These are phyloP conservation scores for Cucumis melo DNA, from an alignment of 306 rosid genomes.

Conservation along the genomic window DNA sequence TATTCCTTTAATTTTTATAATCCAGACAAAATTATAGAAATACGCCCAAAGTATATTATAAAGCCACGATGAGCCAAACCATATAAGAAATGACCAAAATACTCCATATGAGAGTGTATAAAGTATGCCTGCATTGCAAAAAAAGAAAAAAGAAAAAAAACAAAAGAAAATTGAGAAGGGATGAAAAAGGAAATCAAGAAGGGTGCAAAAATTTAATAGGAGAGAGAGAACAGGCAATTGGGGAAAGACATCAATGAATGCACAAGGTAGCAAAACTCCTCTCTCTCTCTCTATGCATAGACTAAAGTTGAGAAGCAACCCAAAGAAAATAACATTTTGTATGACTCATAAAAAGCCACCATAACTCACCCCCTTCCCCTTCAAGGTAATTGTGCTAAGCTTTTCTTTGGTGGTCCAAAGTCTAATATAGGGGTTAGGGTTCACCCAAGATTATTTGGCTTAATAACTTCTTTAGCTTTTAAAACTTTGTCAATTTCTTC, in stretches of 20 bases:
- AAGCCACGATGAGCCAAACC: neutral
- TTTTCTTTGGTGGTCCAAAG: neutral
- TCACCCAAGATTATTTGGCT: neutral
- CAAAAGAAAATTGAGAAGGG: no score
- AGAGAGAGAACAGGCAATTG: neutral
- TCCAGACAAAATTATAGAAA: neutral
- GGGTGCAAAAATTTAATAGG: neutral
- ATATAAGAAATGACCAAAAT: neutral
- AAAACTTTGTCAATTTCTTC: neutral
- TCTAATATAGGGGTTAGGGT: neutral
- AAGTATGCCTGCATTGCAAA: neutral
- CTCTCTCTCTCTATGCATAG: neutral
- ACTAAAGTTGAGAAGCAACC: constrained; percentile 4
- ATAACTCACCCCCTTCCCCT: neutral
- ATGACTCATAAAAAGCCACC: neutral
- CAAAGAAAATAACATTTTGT: neutral
- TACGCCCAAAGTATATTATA: neutral
- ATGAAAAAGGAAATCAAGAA: neutral
- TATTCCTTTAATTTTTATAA: neutral
- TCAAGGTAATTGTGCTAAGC: neutral
- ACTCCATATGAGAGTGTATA: neutral
- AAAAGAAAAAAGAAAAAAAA: neutral
- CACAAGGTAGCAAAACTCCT: neutral
- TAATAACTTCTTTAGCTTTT: neutral
- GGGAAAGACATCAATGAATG: neutral